These are phyloP conservation scores for Avena eriantha DNA, from an alignment of 176 grass and related monocot species.

Conservation along the genomic window DNA sequence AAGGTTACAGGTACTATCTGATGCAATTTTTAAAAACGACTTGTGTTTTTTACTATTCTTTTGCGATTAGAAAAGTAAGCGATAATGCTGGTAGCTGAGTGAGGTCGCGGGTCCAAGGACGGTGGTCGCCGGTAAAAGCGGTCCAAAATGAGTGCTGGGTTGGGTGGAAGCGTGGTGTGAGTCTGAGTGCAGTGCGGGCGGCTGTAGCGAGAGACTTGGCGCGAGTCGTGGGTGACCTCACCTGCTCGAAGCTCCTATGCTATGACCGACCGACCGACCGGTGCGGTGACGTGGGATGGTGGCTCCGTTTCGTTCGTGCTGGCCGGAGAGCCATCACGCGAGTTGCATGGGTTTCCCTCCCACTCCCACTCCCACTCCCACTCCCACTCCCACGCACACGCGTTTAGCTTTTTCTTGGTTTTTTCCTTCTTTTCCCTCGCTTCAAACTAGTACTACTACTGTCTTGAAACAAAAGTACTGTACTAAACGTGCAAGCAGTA, in stretches of 20 bases:
- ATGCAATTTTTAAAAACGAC: no score
- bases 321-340: not conserved
- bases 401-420: not conserved
- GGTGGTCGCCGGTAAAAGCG: not conserved
- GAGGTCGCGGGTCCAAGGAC: not conserved
- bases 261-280: not conserved
- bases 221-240: slow-evolving; percentile 24
- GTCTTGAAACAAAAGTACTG: not conserved
- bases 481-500: not conserved
- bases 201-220: not conserved
- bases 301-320: not conserved
- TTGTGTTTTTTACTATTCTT: no score
- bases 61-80: no score
- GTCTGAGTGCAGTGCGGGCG: not conserved
- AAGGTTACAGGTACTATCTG: no score
- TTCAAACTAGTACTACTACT: no score
- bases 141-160: not conserved
- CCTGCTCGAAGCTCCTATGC: not conserved
- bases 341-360: not conserved
- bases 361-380: no score
- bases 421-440: not conserved
- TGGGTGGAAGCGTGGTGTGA: not conserved
- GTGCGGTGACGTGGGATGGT: not conserved
- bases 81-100: no score
- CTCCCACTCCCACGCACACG: not conserved